phyloP scores from a whole-genome alignment of 2,329 filamentous ascomycete genomes.

The Thielaviopsis euricoi region DNA sequence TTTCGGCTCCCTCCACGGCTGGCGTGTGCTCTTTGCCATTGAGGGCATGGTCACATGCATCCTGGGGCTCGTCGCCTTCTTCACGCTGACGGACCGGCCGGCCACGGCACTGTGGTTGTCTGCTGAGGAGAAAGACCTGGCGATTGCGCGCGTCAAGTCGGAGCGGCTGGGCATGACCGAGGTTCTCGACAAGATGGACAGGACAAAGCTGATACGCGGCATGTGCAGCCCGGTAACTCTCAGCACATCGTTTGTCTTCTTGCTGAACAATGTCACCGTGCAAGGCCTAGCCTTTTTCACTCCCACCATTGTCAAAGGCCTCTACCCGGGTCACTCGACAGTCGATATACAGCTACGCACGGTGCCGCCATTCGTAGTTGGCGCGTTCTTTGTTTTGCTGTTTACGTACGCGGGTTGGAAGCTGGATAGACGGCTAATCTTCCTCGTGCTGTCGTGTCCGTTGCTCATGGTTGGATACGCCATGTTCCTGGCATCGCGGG shows the following conservation, averaged over 20 bases:
- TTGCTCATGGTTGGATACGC: slow-evolving; percentile 46
- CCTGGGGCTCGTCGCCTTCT: slow-evolving; percentile 41
- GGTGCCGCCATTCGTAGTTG: slow-evolving; percentile 47
- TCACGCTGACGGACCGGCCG: slow-evolving; percentile 52
- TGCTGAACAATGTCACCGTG: slow-evolving; percentile 50
- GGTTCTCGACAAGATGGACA: slow-evolving; percentile 44
- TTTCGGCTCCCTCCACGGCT: slow-evolving; percentile 39
- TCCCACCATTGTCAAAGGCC: slow-evolving; percentile 46
- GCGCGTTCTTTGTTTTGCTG: slow-evolving; percentile 41
- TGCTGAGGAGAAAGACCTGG: slow-evolving; percentile 48
- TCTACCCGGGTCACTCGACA: slow-evolving; percentile 41
- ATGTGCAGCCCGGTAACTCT: slow-evolving; percentile 43
- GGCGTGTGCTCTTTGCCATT: slow-evolving; percentile 56
- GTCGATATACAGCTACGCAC: slow-evolving; percentile 47
- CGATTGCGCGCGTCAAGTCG: slow-evolving; percentile 49
- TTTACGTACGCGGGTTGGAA: slow-evolving; percentile 41
- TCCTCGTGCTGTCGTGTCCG: slow-evolving; percentile 37
- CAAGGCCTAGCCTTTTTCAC: slow-evolving; percentile 50
- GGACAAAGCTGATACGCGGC: slow-evolving; percentile 38
- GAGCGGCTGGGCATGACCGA: slow-evolving; percentile 43
- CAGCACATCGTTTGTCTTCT: slow-evolving; percentile 38
- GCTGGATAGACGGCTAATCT: slow-evolving; percentile 35
- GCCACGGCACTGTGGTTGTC: slow-evolving; percentile 51
- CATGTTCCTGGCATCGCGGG: slow-evolving; percentile 40
- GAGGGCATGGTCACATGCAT: slow-evolving; percentile 44